A percentile compares a stretch with the other conserved stretches of the same genome.
phyloP scores from a whole-genome alignment of 2,329 filamentous ascomycete genomes.

The Microdochium bolleyi region DNA sequence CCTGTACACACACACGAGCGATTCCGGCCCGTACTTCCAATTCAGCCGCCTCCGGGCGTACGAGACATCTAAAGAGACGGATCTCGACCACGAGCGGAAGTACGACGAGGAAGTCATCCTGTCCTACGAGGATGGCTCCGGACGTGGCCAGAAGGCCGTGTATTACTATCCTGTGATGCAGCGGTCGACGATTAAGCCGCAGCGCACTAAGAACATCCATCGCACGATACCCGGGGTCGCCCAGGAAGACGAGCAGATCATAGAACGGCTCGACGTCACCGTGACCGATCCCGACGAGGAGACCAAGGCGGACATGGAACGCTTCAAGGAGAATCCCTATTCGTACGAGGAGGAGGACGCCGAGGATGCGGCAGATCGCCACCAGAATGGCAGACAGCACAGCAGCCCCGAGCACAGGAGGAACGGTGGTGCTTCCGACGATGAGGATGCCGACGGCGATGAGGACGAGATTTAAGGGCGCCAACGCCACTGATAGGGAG shows the following conservation, averaged over 20 bases:
- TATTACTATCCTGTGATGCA: conserved; percentile 66
- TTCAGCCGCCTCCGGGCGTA: conserved; percentile 57
- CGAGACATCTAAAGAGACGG: conserved; percentile 52
- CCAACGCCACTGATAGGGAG: conserved; percentile 16
- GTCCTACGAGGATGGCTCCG: conserved; percentile 40
- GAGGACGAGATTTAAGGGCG: conserved; percentile 16
- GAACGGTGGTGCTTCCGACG: conserved; percentile 8
- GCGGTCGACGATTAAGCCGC: conserved; percentile 52
- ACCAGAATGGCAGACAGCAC: conserved; percentile 6
- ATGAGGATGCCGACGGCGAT: conserved; percentile 17
- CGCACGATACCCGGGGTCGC: conserved; percentile 37
- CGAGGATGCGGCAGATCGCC: conserved; percentile 17
- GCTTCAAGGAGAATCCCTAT: conserved; percentile 45
- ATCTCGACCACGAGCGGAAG: conserved; percentile 49
- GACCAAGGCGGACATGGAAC: conserved; percentile 40
- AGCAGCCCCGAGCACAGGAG: background rate
- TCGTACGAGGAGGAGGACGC: conserved; percentile 27
- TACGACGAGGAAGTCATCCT: conserved; percentile 58
- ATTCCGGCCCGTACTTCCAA: conserved; percentile 42
- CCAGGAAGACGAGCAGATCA: conserved; percentile 40
- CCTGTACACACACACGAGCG: conserved; percentile 44
- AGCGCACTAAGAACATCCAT: conserved; percentile 56
- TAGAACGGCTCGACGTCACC: conserved; percentile 48
- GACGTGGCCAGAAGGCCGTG: conserved; percentile 42
- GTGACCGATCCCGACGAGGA: conserved; percentile 48